phyloP scores from a whole-genome alignment of 192 early-diverging fungal genomes.

The Linnemannia schmuckeri region DNA sequence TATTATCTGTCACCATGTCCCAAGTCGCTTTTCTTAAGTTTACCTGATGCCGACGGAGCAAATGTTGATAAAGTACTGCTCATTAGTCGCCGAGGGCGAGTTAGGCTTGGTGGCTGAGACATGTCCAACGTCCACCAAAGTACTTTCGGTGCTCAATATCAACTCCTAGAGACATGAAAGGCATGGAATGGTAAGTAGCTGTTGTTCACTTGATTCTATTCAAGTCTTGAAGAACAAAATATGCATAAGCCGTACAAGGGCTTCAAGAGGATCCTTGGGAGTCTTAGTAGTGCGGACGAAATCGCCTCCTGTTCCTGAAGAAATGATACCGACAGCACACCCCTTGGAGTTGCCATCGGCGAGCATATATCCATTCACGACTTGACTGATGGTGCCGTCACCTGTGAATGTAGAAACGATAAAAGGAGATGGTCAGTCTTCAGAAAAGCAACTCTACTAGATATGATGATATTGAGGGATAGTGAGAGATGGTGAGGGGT shows the following conservation, averaged over 20 bases:
- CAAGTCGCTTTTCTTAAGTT: neutral
- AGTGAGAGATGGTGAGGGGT: neutral
- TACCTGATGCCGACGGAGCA: slow-evolving; percentile 50
- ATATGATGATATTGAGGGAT: neutral
- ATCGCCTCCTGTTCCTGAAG: slow-evolving; percentile 46
- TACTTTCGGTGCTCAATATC: slow-evolving; percentile 25
- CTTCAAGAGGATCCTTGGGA: slow-evolving; percentile 36
- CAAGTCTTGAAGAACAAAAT: neutral
- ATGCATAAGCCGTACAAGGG: slow-evolving; percentile 21
- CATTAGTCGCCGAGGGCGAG: slow-evolving; percentile 6
- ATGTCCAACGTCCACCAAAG: slow-evolving; percentile 40
- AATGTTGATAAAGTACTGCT: slow-evolving; percentile 51
- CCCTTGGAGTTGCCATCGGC: slow-evolving; percentile 25
- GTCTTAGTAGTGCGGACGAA: slow-evolving; percentile 44
- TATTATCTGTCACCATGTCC: neutral
- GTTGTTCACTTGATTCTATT: neutral
- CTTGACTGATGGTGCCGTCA: slow-evolving; percentile 52
- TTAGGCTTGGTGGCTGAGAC: slow-evolving; percentile 20
- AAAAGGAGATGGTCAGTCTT: neutral
- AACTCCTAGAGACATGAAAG: slow-evolving; percentile 7
- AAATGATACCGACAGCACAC: slow-evolving; percentile 41
- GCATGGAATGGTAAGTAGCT: too few species aligned
- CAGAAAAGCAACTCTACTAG: too few species aligned
- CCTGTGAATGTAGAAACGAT: slow-evolving; percentile 8
- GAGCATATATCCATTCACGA: slow-evolving; percentile 50